Percentiles rank a stretch among this genome's conserved stretches.
Evolutionary conservation across 2,329 filamentous ascomycete species (phyloP).

Genomic region (Xylariomycetidae sp.): DNA sequence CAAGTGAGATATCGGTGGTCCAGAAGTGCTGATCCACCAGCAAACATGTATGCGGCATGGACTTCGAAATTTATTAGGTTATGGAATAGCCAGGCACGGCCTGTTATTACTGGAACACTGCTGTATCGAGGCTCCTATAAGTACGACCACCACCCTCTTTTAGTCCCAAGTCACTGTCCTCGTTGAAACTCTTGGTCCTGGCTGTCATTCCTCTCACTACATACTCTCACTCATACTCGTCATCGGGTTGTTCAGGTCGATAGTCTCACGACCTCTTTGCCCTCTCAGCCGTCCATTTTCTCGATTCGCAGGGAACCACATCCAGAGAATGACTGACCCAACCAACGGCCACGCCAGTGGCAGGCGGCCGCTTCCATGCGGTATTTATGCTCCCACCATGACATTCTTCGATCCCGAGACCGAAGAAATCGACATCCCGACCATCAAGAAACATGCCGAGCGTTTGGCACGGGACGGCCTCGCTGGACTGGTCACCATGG

Average conservation of each 20-base stretch:
- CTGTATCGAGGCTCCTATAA: constrained; percentile 24
- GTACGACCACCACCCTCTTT: constrained; percentile 16
- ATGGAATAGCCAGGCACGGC: constrained; percentile 13
- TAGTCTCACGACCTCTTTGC: too few relatives aligned
- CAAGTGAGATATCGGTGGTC: constrained; percentile 21
- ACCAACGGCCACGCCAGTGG: constrained; percentile 30
- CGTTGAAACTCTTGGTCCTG: too few relatives aligned
- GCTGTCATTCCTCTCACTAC: too few relatives aligned
- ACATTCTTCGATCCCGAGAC: constrained; percentile 83
- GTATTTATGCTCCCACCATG: constrained; percentile 85
- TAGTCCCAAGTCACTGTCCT: too few relatives aligned
- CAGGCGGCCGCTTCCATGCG: constrained; percentile 61
- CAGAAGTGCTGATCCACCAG: constrained; percentile 23
- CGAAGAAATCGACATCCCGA: constrained; percentile 75
- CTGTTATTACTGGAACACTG: constrained; percentile 1
- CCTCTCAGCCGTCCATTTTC: too few relatives aligned
- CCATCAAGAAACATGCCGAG: constrained; percentile 74
- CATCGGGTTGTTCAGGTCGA: too few relatives aligned
- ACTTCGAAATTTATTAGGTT: constrained; percentile 28
- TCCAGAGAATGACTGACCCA: too few relatives aligned
- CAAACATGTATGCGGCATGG: constrained; percentile 9
- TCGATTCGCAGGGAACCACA: too few relatives aligned
- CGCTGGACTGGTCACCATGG: constrained; percentile 78
- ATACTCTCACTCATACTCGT: too few relatives aligned
- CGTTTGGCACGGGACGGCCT: constrained; percentile 73